Base-by-base conservation (phyloP, 345 rosid genomes). In the Boechera stricta region DNA sequence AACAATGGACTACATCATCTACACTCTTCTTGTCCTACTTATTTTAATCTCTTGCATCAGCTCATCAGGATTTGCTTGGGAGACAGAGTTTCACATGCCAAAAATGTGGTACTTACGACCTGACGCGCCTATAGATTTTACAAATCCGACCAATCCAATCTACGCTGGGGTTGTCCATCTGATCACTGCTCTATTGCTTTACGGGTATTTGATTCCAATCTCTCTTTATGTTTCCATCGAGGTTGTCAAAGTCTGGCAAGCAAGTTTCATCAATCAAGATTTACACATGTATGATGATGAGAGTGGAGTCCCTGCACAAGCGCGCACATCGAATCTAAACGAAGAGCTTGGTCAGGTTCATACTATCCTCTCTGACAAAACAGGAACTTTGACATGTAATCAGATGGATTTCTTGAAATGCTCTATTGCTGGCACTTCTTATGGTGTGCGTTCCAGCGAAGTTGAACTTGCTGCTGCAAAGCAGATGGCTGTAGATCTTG, bases 331-430 rank as follows among this genome's bases (percentile, higher is more conserved):
- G 51, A 96, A 96, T 82, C 84, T 96, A 63, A 96, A 96, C 18
- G 99, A 96, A 82, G 99, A 96, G 85, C 84, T 96, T 83, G 99
- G 99, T 61, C 98, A 91, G 80, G 97, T 96, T 32, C 98, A 91
- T 73, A 96, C 98, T 0, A 93, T 96, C 71, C 96, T 96, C 26
- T 96, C 99, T 42, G 99, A 96, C 67, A 96, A 96, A 85, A 96
- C 99, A 0, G 99, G 99, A 67, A 96, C 99, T 11, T 84, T 96
- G 86, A 96, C 99, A 45, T 93, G 99, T 82, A 96, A 93, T 77
- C 99, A 96, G 82, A 96, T 96, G 99, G 98, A 96, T 80, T 96
- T 93, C 84, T 80, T 91, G 62, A 96, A 91, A 83, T 96, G 99
- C 80, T 96, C 99, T 4, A 87, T 96, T 52, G 92, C 94, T 57